phyloP scores from a whole-genome alignment of 1,284 basidiomycete species.

The Erythrobasidium hasegawianum region DNA sequence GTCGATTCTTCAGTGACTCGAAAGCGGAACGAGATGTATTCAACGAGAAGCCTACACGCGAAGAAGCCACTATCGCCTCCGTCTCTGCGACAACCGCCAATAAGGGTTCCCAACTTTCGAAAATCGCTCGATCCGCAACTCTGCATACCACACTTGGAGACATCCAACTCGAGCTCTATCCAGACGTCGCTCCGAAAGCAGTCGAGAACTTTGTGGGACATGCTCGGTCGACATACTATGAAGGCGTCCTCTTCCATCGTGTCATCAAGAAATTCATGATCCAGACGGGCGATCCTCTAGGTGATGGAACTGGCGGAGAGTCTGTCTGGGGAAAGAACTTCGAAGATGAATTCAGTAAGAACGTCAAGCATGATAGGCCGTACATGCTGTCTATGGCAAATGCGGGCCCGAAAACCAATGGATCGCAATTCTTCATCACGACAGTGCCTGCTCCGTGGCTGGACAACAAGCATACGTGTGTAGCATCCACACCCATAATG shows the following conservation, averaged over 20 bases:
- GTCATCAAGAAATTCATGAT: slow-evolving; percentile 88
- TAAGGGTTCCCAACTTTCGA: slow-evolving; percentile 58
- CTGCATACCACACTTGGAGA: slow-evolving; percentile 96
- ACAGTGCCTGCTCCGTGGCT: slow-evolving; percentile 93
- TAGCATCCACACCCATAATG: slow-evolving; percentile 7
- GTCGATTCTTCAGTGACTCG: slow-evolving; percentile 61
- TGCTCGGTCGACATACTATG: slow-evolving; percentile 85
- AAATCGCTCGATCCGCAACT: slow-evolving; percentile 68
- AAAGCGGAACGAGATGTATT: slow-evolving; percentile 93
- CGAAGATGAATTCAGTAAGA: slow-evolving; percentile 90
- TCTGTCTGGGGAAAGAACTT: slow-evolving; percentile 93
- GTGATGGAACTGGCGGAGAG: slow-evolving; percentile 94
- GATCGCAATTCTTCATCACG: slow-evolving; percentile 94
- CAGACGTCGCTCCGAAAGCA: slow-evolving; percentile 83
- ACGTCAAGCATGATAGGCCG: slow-evolving; percentile 84
- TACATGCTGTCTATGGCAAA: slow-evolving; percentile 99
- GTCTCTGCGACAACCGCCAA: slow-evolving; percentile 57
- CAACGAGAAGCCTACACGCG: slow-evolving; percentile 94
- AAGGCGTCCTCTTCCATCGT: slow-evolving; percentile 92
- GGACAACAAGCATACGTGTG: slow-evolving; percentile 57
- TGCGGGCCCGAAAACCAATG: slow-evolving; percentile 88
- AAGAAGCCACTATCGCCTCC: slow-evolving; percentile 86
- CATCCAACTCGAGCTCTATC: slow-evolving; percentile 71
- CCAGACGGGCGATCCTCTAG: slow-evolving; percentile 71
- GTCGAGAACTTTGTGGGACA: slow-evolving; percentile 98